phyloP scores from a whole-genome alignment of 2,329 filamentous ascomycete species.

The Fusarium sp. region DNA sequence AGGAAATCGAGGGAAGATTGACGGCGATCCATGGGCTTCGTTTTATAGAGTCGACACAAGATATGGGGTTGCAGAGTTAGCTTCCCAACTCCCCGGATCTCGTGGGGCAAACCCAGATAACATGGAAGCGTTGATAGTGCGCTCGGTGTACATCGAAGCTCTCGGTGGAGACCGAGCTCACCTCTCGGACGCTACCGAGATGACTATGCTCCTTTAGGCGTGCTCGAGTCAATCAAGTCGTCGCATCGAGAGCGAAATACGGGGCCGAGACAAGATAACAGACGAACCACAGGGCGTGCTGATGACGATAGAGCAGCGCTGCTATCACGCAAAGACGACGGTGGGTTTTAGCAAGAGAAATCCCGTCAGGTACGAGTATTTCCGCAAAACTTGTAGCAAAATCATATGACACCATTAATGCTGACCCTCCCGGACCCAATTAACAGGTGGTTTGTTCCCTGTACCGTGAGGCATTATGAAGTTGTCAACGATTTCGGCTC shows the following conservation, averaged over 20 bases:
- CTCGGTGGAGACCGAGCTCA: conserved; percentile 1
- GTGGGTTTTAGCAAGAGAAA: background rate
- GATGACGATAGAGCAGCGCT: conserved; percentile 1
- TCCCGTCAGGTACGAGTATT: background rate
- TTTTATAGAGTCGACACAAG: background rate
- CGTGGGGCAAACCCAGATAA: background rate
- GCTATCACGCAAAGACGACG: background rate
- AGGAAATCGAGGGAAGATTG: background rate
- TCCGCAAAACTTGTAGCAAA: background rate
- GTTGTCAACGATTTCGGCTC: background rate
- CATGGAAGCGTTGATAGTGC: background rate
- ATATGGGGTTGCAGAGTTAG: background rate
- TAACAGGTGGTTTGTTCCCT: background rate
- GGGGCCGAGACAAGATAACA: background rate
- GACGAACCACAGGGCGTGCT: background rate
- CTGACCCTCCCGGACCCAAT: background rate
- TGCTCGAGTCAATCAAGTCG: background rate
- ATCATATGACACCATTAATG: background rate
- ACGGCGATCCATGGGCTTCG: background rate
- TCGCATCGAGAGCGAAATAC: background rate
- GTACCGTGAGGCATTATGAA: background rate
- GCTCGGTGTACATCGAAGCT: conserved; percentile 1
- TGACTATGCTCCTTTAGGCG: background rate
- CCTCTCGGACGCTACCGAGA: conserved; percentile 4
- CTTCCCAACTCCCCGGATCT: background rate